Percentiles rank a stretch among this genome's conserved stretches.
phyloP scores from a whole-genome alignment of 768 basidiomycete genomes.

The Butyriboletus loyo region DNA sequence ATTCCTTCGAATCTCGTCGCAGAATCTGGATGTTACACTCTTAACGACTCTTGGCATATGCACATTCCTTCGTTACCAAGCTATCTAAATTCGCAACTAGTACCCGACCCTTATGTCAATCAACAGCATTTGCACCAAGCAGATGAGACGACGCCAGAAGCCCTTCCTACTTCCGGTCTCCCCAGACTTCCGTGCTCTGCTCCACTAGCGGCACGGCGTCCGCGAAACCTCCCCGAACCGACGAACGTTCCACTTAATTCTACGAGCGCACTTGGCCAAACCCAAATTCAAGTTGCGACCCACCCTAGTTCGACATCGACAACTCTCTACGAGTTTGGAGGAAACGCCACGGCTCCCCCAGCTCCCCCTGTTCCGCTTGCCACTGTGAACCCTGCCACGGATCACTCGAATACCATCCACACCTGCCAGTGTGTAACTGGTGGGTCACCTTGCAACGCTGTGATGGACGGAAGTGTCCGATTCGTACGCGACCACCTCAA shows the following conservation, averaged over 20 bases:
- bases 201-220: background rate
- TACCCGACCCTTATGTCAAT: too few relatives aligned
- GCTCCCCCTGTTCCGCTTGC: background rate
- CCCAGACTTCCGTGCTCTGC: background rate
- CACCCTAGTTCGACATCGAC: background rate
- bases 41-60: background rate
- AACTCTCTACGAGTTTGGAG: background rate
- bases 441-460: constrained; percentile 1
- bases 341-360: background rate
- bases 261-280: background rate
- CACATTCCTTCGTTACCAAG: background rate
- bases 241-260: background rate
- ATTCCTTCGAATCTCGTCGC: background rate
- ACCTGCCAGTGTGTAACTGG: constrained; percentile 2
- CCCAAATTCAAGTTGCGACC: background rate
- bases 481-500: constrained; percentile 19
- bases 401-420: background rate
- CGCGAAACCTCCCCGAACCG: background rate
- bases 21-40: background rate
- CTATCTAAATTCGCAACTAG: background rate
- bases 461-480: background rate
- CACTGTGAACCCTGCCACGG: background rate
- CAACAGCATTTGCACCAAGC: background rate
- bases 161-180: background rate
- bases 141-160: background rate